These are phyloP conservation scores for Saccharomycopsis sp. DNA, from an alignment of 805 yeast genomes.

Conservation along the genomic window DNA sequence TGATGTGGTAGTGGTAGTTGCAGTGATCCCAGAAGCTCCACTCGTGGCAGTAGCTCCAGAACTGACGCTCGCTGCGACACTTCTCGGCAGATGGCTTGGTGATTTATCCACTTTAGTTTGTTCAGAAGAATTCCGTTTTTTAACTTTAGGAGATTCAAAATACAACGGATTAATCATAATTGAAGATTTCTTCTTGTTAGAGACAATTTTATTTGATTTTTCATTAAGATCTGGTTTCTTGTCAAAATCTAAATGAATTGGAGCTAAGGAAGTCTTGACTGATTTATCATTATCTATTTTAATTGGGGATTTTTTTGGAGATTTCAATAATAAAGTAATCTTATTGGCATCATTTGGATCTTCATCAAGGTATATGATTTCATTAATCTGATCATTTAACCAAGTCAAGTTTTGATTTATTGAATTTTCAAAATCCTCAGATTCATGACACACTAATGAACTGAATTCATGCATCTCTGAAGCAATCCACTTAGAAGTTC, in stretches of 20 bases:
- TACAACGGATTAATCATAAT: constrained; percentile 19
- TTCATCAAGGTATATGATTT: constrained; percentile 14
- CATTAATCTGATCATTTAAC: constrained; percentile 21
- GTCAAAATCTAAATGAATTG: constrained; percentile 10
- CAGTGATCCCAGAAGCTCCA: not conserved
- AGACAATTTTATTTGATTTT: not conserved
- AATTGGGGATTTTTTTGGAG: constrained; percentile 20
- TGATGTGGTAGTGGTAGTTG: not conserved
- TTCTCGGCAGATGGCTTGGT: no score
- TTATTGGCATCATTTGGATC: constrained; percentile 3
- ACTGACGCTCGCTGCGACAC: no score
- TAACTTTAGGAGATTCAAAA: not conserved
- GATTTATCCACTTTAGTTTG: not conserved
- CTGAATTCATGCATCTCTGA: constrained; percentile 20
- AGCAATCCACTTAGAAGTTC: constrained; percentile 20
- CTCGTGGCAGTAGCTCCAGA: not conserved
- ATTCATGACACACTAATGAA: constrained; percentile 7
- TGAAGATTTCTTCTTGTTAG: constrained; percentile 13
- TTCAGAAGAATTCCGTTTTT: no score
- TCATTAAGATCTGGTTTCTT: constrained; percentile 3
- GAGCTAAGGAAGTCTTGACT: not conserved
- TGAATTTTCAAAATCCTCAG: constrained; percentile 10
- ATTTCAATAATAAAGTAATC: constrained; percentile 15
- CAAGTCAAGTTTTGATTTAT: constrained; percentile 12
- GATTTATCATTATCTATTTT: not conserved